These are phyloP conservation scores for Suhomyces maxii DNA, from an alignment of 1,139 yeast genomes.

Conservation along the genomic window DNA sequence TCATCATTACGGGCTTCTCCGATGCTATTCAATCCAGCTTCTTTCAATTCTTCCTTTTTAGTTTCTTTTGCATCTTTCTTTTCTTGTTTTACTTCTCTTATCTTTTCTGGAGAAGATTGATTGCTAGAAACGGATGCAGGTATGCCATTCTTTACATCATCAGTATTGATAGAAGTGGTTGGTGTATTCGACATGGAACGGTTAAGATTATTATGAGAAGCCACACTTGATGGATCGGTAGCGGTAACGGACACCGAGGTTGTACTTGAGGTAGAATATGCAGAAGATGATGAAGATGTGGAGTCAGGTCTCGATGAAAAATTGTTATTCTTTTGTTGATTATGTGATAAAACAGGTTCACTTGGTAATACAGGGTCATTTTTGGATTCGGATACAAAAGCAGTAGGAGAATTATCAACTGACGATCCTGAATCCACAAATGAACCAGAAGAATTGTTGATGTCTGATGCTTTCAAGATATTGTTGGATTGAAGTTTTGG, in stretches of 20 bases:
- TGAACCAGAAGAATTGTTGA: conserved; percentile 21
- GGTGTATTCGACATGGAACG: conserved; percentile 39
- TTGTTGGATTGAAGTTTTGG: conserved; percentile 11
- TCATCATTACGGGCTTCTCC: background rate
- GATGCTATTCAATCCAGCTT: background rate
- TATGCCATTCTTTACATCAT: conserved; percentile 10
- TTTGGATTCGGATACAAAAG: conserved; percentile 1
- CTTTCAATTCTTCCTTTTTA: background rate
- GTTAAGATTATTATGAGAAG: conserved; percentile 29
- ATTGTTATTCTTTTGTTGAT: background rate
- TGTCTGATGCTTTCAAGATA: conserved; percentile 18
- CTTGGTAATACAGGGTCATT: background rate
- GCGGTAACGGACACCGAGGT: conserved; percentile 11
- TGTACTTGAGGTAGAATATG: conserved; percentile 8
- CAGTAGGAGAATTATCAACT: conserved; percentile 1
- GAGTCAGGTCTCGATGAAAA: conserved; percentile 2
- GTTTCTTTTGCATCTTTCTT: background rate
- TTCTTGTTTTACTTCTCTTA: background rate
- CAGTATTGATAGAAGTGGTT: conserved; percentile 34
- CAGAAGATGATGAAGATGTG: conserved; percentile 8
- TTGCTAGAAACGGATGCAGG: background rate
- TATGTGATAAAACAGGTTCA: background rate
- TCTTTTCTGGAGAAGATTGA: conserved; percentile 3
- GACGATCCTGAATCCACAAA: conserved; percentile 7
- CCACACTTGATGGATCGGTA: conserved; percentile 17